Evolutionary conservation across 108 stramenopile genomes (phyloP).

Genomic region (Skeletonema potamos): DNA sequence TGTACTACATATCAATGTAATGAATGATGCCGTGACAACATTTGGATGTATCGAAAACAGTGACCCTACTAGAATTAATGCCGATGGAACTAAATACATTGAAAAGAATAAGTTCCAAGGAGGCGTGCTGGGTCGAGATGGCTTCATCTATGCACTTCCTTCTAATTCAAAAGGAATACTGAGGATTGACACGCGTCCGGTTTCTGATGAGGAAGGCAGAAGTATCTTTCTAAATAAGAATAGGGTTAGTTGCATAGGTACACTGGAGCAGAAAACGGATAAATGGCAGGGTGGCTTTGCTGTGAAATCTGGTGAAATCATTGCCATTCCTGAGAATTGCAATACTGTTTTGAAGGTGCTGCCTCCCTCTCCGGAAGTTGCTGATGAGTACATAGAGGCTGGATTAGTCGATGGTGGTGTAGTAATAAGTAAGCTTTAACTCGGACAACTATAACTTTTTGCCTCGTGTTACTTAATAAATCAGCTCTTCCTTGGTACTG

Average conservation of each 20-base stretch:
- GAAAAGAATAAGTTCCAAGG: constrained; percentile 90
- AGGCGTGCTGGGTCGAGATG: constrained; percentile 67
- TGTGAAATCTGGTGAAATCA: constrained; percentile 18
- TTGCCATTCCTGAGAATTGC: constrained; percentile 35
- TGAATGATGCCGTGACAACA: constrained; percentile 33
- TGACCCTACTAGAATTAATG: neutral
- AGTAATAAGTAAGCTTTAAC: neutral
- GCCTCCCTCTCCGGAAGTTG: constrained; percentile 1
- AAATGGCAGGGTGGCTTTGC: constrained; percentile 76
- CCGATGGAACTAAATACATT: neutral
- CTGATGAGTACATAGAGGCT: neutral
- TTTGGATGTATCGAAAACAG: constrained; percentile 17
- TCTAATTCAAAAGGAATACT: constrained; percentile 61
- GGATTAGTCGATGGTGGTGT: neutral
- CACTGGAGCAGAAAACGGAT: constrained; percentile 64
- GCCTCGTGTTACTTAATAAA: constrained; percentile 41
- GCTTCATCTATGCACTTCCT: constrained; percentile 78
- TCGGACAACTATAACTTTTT: neutral
- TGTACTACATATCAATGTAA: constrained; percentile 37
- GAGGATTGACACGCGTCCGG: constrained; percentile 58
- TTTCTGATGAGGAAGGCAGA: neutral
- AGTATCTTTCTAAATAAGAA: constrained; percentile 25
- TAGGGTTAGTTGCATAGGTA: constrained; percentile 54
- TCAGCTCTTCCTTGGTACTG: constrained; percentile 83
- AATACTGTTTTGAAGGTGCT: constrained; percentile 19